Base-by-base conservation (phyloP, 1,139 yeast species). In the Geotrichum australiense region DNA sequence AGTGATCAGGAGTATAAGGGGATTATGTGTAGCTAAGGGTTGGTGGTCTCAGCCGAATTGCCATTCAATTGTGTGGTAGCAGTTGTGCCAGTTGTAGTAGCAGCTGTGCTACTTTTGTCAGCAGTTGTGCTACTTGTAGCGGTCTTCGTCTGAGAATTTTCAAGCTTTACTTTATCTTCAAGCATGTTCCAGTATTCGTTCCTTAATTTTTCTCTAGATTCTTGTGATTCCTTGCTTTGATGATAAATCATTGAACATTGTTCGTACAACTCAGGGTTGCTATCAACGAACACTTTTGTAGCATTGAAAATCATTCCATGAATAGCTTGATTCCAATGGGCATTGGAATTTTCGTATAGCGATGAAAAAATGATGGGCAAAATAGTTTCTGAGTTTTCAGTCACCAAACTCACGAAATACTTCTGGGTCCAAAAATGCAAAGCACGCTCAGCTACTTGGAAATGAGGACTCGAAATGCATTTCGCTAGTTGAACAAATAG, bases 361-460 rank as follows among this genome's bases (percentile, higher is more conserved):
- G 96, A 78, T 1, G 96, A 85, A 65, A 86, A 93, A 35, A 91
- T 78, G 43, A 91, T 89, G 18, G 98, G 98, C 53, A 91, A 68
- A 42, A 91, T 89, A 31, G 85, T 91, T 55, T 89, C 96, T 10
- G 95, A 91, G 56, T 74, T 72, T 57, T 91, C 98, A 22, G 94
- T 85, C 37, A 93, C 89, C 51, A 91, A 67, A 34, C 89, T 83
- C 53, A 91, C 76, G 60, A 91, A 89, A 65, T 86, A 89, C 59
- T 91, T 98, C 61, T 91, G 91, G 53, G 85, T 83, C 94, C 96
- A 93, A 63, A 80, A 87, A 59, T 91, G 84, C 47, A 91, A 72
- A 1, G 93, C 96, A 53, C 94, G 87, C 63, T 91, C 99, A 50
- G 94, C 84, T 22, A 91, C 96, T 69, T 93, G 98, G 69, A 91